Evolutionary conservation across 1,284 basidiomycete genomes (phyloP).

Genomic region (Coniferiporia weirii): DNA sequence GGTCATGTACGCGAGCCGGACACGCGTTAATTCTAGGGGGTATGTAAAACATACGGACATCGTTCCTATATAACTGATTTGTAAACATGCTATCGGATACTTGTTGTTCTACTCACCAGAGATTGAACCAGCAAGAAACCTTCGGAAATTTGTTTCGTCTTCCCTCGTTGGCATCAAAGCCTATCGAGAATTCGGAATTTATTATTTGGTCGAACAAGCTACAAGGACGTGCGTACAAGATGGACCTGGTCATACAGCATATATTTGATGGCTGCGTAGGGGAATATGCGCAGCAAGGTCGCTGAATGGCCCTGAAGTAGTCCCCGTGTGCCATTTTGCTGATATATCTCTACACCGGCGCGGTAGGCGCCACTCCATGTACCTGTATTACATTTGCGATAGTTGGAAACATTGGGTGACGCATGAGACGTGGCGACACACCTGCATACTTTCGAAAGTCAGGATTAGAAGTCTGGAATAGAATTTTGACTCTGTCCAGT

Average conservation of each 20-base stretch:
- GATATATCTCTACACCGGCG: constrained; percentile 80
- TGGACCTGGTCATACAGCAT: constrained; percentile 94
- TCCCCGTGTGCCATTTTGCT: constrained; percentile 67
- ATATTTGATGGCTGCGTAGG: constrained; percentile 97
- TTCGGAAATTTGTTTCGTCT: constrained; percentile 73
- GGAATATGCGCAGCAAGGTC: constrained; percentile 82
- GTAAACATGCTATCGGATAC: neutral
- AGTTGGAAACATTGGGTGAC: neutral
- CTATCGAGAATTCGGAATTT: constrained; percentile 28
- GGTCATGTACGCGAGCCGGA: constrained; percentile 91
- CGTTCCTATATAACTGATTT: constrained; percentile 51
- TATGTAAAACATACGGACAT: constrained; percentile 91
- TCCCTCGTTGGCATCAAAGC: constrained; percentile 80
- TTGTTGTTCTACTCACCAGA: constrained; percentile 54
- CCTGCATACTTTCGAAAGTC: constrained; percentile 94
- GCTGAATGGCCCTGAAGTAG: constrained; percentile 95
- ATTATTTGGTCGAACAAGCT: neutral
- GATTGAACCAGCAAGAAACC: constrained; percentile 85
- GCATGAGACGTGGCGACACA: constrained; percentile 28
- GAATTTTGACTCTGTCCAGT: constrained; percentile 96
- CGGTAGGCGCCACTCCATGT: constrained; percentile 82
- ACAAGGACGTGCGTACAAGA: constrained; percentile 42
- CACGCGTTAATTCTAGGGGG: constrained; percentile 92
- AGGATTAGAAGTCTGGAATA: constrained; percentile 96
- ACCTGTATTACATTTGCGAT: constrained; percentile 38